Evolutionary conservation across 208 protist species (phyloP).

Genomic region (Balamuthia mandrillaris): DNA sequence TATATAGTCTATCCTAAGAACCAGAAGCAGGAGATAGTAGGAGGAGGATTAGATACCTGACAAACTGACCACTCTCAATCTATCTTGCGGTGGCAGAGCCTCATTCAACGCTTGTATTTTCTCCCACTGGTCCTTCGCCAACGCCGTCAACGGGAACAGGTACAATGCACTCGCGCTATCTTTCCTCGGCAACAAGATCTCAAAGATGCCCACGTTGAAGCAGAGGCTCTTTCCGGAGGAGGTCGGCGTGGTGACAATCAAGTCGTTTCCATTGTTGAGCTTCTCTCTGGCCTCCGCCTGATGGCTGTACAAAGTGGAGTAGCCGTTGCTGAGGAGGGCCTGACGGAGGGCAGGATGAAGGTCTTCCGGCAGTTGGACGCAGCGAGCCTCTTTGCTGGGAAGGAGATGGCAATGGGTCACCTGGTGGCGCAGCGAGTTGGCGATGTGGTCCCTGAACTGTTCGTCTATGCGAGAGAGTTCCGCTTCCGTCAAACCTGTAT

Average conservation of each 20-base stretch:
- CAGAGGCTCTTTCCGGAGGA: conserved; percentile 7
- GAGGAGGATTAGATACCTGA: background rate
- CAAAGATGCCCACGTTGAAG: conserved; percentile 19
- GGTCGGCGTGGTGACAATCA: conserved; percentile 15
- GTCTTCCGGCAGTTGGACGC: too few relatives aligned
- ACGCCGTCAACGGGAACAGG: conserved; percentile 10
- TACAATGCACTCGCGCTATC: background rate
- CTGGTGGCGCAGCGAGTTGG: too few relatives aligned
- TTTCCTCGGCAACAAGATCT: background rate
- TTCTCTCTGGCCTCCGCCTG: background rate
- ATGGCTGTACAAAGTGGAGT: background rate
- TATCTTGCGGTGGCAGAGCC: background rate
- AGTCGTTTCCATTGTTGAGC: background rate
- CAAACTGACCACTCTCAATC: background rate
- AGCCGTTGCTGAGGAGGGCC: too few relatives aligned
- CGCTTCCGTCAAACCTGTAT: too few relatives aligned
- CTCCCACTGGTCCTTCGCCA: conserved; percentile 13
- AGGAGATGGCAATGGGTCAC: too few relatives aligned
- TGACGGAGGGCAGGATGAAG: too few relatives aligned
- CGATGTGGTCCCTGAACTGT: too few relatives aligned
- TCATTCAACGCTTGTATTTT: conserved; percentile 13
- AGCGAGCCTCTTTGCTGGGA: too few relatives aligned
- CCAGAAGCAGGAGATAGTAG: too few relatives aligned
- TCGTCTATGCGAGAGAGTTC: too few relatives aligned
- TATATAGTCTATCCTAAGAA: too few relatives aligned